Conservation (phyloP, 805 yeast species). For the Ogataea angusta region DNA sequence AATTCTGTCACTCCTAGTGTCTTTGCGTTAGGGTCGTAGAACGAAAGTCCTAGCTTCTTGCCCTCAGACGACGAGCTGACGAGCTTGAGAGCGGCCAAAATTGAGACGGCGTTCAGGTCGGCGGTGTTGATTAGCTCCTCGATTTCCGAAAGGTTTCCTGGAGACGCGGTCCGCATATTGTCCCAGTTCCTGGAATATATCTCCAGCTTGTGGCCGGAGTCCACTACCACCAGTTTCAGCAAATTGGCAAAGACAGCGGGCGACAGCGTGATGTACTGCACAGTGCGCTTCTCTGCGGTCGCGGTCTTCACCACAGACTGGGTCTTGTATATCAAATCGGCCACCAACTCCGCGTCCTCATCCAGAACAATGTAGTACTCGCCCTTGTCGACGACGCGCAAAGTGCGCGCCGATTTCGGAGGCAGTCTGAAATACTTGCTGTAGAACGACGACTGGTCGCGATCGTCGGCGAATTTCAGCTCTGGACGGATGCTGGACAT, state of each 20-base stretch:
- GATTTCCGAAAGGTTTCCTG: slow-evolving; percentile 80
- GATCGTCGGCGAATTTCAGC: slow-evolving; percentile 51
- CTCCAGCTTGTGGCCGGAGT: slow-evolving; percentile 73
- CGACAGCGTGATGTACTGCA: slow-evolving; percentile 72
- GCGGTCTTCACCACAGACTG: slow-evolving; percentile 66
- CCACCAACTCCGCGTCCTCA: slow-evolving; percentile 77
- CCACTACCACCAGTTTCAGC: slow-evolving; percentile 63
- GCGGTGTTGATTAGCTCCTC: slow-evolving; percentile 63
- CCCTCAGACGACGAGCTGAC: slow-evolving; percentile 39
- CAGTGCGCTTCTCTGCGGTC: slow-evolving; percentile 36
- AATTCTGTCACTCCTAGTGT: slow-evolving; percentile 74
- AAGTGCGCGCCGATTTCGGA: slow-evolving; percentile 43
- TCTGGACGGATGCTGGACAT: slow-evolving; percentile 46
- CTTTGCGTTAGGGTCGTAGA: slow-evolving; percentile 68
- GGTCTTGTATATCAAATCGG: slow-evolving; percentile 81
- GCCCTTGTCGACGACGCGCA: slow-evolving; percentile 76
- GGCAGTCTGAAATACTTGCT: slow-evolving; percentile 48
- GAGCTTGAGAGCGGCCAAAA: slow-evolving; percentile 52
- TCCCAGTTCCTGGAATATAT: slow-evolving; percentile 70
- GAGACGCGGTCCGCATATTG: slow-evolving; percentile 64
- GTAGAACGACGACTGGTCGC: slow-evolving; percentile 46
- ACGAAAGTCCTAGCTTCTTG: slow-evolving; percentile 70
- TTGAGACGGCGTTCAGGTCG: slow-evolving; percentile 35
- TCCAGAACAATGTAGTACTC: slow-evolving; percentile 76
- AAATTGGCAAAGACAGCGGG: slow-evolving; percentile 67